Conservation (phyloP, 164 flowering plant species). For the Malania oleifera region DNA sequence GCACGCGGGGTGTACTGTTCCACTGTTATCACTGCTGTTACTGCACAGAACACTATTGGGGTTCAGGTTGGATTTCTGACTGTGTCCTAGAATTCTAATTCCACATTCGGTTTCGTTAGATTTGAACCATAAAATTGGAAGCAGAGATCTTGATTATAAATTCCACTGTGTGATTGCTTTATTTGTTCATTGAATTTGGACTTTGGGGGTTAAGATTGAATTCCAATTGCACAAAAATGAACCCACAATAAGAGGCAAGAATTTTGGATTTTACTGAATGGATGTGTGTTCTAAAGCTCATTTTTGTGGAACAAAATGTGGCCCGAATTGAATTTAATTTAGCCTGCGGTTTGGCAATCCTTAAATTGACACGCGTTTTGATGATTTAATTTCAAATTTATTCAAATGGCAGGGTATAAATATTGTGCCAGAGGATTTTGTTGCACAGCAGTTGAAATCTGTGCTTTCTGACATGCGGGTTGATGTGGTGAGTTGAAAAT, state of each 20-base stretch:
- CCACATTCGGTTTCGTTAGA: background rate
- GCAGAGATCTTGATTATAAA: background rate
- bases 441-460: slow-evolving; percentile 71
- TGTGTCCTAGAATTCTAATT: background rate
- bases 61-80: slow-evolving; percentile 65
- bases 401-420: slow-evolving; percentile 53
- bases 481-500: slow-evolving; percentile 63
- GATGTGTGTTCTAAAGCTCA: too few relatives aligned
- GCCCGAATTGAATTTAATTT: too few relatives aligned
- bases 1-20: slow-evolving; percentile 92
- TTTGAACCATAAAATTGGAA: background rate
- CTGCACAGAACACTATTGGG: slow-evolving; percentile 94
- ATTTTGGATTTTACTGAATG: too few relatives aligned
- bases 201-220: too few relatives aligned
- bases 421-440: slow-evolving; percentile 60
- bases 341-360: too few relatives aligned
- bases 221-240: too few relatives aligned
- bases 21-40: slow-evolving; percentile 87
- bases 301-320: too few relatives aligned
- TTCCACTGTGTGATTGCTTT: background rate
- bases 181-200: too few relatives aligned
- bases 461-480: slow-evolving; percentile 92
- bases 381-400: background rate
- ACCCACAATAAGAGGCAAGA: too few relatives aligned
- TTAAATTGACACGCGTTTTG: background rate